These are phyloP conservation scores for Zymoseptoria crescenta DNA, from an alignment of 2,329 filamentous ascomycete species.

Conservation along the genomic window DNA sequence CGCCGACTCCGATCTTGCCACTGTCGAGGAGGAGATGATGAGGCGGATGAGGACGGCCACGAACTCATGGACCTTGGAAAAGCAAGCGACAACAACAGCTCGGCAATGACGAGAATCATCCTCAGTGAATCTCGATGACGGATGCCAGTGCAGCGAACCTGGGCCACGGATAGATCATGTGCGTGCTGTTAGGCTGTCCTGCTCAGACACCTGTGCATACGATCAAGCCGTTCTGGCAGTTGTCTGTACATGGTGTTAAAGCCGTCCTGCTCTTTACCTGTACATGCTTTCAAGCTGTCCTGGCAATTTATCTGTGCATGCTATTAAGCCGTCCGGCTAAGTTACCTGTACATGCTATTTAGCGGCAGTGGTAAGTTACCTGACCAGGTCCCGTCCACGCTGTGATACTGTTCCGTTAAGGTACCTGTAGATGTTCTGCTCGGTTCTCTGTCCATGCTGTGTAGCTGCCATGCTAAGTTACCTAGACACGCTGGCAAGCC, in stretches of 20 bases:
- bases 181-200: too few species aligned
- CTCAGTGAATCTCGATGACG: not conserved
- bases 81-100: constrained; percentile 10
- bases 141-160: not conserved
- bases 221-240: too few species aligned
- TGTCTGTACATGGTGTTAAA: not conserved
- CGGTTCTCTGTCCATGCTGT: not conserved
- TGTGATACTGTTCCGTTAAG: too few species aligned
- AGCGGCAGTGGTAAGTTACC: too few species aligned
- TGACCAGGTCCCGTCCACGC: too few species aligned
- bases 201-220: too few species aligned
- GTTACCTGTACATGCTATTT: not conserved
- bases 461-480: not conserved
- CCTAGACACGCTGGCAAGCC: not conserved
- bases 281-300: not conserved
- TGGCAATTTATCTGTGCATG: not conserved
- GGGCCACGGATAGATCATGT: not conserved
- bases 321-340: not conserved
- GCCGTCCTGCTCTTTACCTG: not conserved
- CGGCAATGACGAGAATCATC: not conserved
- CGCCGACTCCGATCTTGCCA: constrained; percentile 19
- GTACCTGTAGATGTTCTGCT: too few species aligned
- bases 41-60: constrained; percentile 25
- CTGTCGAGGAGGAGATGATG: constrained; percentile 26
- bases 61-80: constrained; percentile 13